Evolutionary conservation across 2,329 filamentous ascomycete genomes (phyloP), one percentile per base, ranked within the genome.

Genomic region (Dactylella cylindrospora): DNA sequence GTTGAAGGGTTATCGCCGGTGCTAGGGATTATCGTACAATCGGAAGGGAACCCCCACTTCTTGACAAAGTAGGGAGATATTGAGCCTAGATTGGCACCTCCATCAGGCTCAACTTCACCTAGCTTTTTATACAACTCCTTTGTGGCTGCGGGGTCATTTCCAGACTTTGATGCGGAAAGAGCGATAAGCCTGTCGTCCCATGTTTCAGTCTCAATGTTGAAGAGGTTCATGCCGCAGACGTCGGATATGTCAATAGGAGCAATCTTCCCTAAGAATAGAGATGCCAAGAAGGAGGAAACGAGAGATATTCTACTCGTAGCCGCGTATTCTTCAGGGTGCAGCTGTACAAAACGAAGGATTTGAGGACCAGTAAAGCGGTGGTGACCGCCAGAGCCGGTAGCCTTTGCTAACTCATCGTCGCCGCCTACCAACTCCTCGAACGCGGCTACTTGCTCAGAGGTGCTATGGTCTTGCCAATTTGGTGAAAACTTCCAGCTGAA

Each of bases 321-420:
- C 64, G 80, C 78, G 74, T 97, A 97, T 67, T 89, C 85, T 3
- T 86, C 80, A 0, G 91, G 88, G 66, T 90, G 81, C 66, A 87
- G 87, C 53, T 83, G 80, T 67, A 85, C 84, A 72, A 96, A 90
- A 9, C 90, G 83, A 73, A 96, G 81, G 69, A 98, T 97, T 73
- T 98, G 93, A 2, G 89, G 87, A n/a, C 93, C 93, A 20, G 91
- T 97, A 76, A 98, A 98, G 65, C 93, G 88, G 76, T 97, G 93
- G 75, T 98, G 93, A 2, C 93, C 93, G 67, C 90, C 86, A 72
- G 91, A 96, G 23, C 93, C 93, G 7, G 93, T 96, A 15, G 81
- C 82, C 46, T 85, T 74, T 0, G 93, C 93, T 68, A 98, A 75
- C 65, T 79, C 78, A 69, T 85, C 79, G 2, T 81, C 77, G 5